A percentile compares a stretch with the other conserved stretches of the same genome.
phyloP scores from a whole-genome alignment of 257 asterid genomes.

The Gentiana dahurica region DNA sequence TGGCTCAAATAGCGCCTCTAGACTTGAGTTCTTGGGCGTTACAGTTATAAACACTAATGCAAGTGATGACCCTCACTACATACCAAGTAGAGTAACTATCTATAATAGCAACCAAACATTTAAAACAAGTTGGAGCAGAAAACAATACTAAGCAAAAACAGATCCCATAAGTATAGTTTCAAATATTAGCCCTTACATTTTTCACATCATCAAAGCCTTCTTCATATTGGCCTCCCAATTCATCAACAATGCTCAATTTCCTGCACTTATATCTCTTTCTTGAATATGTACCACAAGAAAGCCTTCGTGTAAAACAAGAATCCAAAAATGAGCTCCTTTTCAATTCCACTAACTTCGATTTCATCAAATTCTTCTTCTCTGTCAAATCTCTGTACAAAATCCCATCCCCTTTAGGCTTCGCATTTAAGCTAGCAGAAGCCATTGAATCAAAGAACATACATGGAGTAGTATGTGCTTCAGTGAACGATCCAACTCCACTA shows the following conservation, averaged over 20 bases:
- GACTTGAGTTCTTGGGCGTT: too few species aligned
- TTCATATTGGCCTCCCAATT: slow-evolving; percentile 52
- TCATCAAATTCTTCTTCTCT: slow-evolving; percentile 23
- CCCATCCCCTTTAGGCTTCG: slow-evolving; percentile 11
- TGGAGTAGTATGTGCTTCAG: slow-evolving; percentile 25
- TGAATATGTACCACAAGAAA: slow-evolving; percentile 16
- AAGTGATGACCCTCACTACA: too few species aligned
- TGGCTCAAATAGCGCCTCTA: too few species aligned
- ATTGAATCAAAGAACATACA: slow-evolving; percentile 29
- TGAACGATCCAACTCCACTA: slow-evolving; percentile 15
- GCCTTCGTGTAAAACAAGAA: slow-evolving; percentile 19
- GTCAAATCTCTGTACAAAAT: slow-evolving; percentile 8
- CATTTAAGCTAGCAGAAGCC: slow-evolving; percentile 18
- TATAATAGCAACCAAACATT: background rate
- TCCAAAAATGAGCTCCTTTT: slow-evolving; percentile 33
- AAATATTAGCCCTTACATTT: slow-evolving; percentile 18
- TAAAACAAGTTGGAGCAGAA: background rate
- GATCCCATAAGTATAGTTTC: background rate
- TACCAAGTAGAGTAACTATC: background rate
- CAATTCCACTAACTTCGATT: slow-evolving; percentile 15
- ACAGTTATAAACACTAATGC: too few species aligned
- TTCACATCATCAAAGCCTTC: slow-evolving; percentile 57
- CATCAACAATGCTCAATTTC: slow-evolving; percentile 28
- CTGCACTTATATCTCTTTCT: slow-evolving; percentile 25
- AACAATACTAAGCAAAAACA: background rate